phyloP scores from a whole-genome alignment of 169 alveolate species.

The Cyclospora cayetanensis region DNA sequence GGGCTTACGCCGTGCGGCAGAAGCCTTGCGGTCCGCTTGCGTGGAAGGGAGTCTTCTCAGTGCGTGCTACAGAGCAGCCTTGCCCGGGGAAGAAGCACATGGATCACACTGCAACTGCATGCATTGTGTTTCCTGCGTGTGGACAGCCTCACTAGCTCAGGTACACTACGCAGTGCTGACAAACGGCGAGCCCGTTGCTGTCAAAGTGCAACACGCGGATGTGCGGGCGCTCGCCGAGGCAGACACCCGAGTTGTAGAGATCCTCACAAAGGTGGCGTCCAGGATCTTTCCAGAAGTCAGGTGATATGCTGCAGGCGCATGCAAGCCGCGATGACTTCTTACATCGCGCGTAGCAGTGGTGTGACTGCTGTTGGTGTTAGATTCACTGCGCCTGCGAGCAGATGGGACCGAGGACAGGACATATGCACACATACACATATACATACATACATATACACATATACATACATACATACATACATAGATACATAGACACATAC shows the following conservation, averaged over 20 bases:
- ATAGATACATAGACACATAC: not conserved
- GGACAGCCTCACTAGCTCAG: slow-evolving; percentile 86
- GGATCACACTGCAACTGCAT: too few relatives aligned
- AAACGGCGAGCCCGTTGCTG: slow-evolving; percentile 82
- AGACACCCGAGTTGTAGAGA: slow-evolving; percentile 74
- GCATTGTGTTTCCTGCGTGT: not conserved
- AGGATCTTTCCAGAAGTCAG: slow-evolving; percentile 75
- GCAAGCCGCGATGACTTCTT: not conserved
- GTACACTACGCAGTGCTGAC: slow-evolving; percentile 83
- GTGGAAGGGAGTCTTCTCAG: too few relatives aligned
- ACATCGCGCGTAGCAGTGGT: not conserved
- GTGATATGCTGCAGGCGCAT: not conserved
- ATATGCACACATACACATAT: not conserved
- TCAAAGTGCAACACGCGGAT: slow-evolving; percentile 83
- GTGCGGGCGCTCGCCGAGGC: slow-evolving; percentile 79
- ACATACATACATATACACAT: not conserved
- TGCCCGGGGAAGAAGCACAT: too few relatives aligned
- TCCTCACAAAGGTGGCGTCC: slow-evolving; percentile 72
- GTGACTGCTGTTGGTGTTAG: not conserved
- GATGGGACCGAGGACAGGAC: too few relatives aligned
- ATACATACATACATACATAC: not conserved
- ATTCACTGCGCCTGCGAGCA: not conserved
- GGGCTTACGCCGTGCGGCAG: too few relatives aligned
- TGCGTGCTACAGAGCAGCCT: too few relatives aligned
- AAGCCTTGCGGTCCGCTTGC: too few relatives aligned